Base-by-base conservation (phyloP, 441 rosid species). In the Flueggea neowawraea region DNA sequence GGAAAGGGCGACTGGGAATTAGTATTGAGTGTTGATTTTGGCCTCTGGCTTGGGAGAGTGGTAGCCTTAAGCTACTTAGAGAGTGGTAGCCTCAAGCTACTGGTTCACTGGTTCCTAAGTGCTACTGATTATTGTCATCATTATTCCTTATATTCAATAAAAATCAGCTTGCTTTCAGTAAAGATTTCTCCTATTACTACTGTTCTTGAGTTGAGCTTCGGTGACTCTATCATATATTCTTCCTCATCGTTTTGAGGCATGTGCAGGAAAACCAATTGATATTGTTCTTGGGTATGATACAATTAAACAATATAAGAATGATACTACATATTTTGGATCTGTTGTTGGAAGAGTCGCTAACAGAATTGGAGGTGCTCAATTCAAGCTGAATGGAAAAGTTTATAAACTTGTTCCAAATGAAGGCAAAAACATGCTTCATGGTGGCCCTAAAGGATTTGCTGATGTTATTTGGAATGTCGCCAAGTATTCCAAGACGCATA, bases 281-380 rank as follows among this genome's bases (percentile, higher is more conserved):
- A 44, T 73, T 3, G 64, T 68, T 12, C 67, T 73, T 13, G 77
- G 77, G 12, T 73, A 73, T 31, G 77, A 73, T 47, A 59, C 70
- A 1, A 13, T 57, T 7, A 16, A 61, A 13, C 66, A 68, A 6
- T 73, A 73, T 22, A 11, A 93, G 98, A 85, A 80, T 11, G 93
- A 80, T 63, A 64, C 75, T 11, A 55, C 80, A 3, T 84, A 87
- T 67, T 72, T 93, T 32, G 98, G 95, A 39, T 67, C 95, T 31
- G 73, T 82, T 16, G 90, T 90, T 54, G 97, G 98, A 32, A 78
- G 97, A 17, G 82, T 90, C n/a, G 96, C 97, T 3, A 87, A 90
- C 62, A 74, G 96, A 80, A 88, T 93, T 14, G 86, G 72, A 36
- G 80, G 89, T 3, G 90, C 95, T 14, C 73, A 73, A 57, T 94